These are phyloP conservation scores for Neurospora sp. DNA, from an alignment of 495 filamentous ascomycete species.

Conservation along the genomic window DNA sequence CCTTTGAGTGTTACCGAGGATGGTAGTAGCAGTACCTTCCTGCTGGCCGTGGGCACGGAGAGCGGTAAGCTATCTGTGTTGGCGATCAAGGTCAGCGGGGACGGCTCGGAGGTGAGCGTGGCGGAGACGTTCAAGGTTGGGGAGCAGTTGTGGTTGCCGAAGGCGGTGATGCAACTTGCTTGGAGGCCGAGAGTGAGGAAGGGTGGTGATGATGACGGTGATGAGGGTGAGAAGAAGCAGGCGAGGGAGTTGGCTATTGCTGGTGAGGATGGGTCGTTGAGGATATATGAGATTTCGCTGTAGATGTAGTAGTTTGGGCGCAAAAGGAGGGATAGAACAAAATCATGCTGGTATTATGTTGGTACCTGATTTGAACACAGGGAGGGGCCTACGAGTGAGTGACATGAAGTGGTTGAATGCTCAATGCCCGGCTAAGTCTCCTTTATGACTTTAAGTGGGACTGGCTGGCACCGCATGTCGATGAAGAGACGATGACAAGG, in stretches of 20 bases:
- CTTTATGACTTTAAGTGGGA: neutral
- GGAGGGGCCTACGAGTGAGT: neutral
- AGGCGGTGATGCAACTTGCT: constrained; percentile 60
- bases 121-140: constrained; percentile 34
- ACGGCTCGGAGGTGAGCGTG: constrained; percentile 33
- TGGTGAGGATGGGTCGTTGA: constrained; percentile 73
- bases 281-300: constrained; percentile 53
- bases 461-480: neutral
- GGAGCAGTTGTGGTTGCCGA: constrained; percentile 48
- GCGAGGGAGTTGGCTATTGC: constrained; percentile 59
- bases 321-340: neutral
- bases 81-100: constrained; percentile 19
- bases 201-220: neutral
- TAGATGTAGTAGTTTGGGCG: neutral
- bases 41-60: constrained; percentile 62
- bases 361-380: neutral
- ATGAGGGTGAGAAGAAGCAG: neutral
- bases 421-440: neutral
- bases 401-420: neutral
- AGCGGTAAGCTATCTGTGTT: constrained; percentile 42
- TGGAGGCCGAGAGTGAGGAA: constrained; percentile 53
- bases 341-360: neutral
- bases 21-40: constrained; percentile 23
- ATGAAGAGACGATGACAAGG: neutral
- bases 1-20: constrained; percentile 14